Base-by-base conservation (phyloP, 2,329 filamentous ascomycete species). In the Geosmithia putterillii region DNA sequence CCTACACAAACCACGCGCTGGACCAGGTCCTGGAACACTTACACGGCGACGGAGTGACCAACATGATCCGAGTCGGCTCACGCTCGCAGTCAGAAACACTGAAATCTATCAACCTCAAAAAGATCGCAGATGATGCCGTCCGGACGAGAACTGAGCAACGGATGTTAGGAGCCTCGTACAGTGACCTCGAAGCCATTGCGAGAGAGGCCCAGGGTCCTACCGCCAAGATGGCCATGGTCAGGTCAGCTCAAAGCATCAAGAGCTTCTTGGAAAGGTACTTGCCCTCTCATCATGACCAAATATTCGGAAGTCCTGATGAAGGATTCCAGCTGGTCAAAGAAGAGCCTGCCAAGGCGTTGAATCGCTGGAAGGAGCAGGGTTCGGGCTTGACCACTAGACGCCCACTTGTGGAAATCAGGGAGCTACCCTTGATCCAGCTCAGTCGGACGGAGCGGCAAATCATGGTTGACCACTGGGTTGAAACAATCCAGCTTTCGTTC, bases 1-100 rank as follows among this genome's bases (percentile, higher is more conserved):
- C 70, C 46, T 75, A 73, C 45, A 76, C 63, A 10, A 69, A 63
- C 37, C 69, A 73, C 43, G 69, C 69, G 0, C 48, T 74, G 0
- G 72, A 75, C 46, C 71, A 75, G 49, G 64, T 84, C 1, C 62
- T 86, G 0, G 73, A 82, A 48, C 71, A 81, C 46, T 55, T 84
- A 0, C 44, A 77, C 0, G 61, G 73, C 7, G 63, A 60, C 2
- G 64, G 62, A 0, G 55, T 73, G 4, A 49, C 57, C 0, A 62
- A 73, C 6, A 65, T 85, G 21, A 68, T 84, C 21, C 75, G 81
- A 0, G 73, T 86, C 5, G 81, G 81, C 0, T 69, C 66, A 1
- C 67, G 67, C 15, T 77, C 70, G 2, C 75, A 77, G 45, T 78
- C 74, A 0, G 66, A 73, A 23, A 50, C 58, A 2, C 57, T 85